Percentiles rank a stretch among this genome's conserved stretches.
Evolutionary conservation across 1,284 basidiomycete species (phyloP).

Genomic region (Cyathus olla): DNA sequence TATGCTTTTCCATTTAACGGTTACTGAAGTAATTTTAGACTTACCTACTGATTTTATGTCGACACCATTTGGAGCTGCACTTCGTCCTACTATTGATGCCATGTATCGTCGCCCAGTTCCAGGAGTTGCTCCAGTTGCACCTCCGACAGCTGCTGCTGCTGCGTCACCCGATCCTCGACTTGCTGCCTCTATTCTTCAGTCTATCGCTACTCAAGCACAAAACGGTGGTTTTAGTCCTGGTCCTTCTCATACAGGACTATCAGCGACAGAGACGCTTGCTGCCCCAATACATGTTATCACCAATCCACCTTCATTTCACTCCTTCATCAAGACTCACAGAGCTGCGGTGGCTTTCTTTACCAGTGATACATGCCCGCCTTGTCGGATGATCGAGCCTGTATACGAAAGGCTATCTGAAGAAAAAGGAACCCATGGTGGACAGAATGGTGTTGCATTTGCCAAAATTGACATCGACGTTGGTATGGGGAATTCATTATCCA

Average conservation of each 20-base stretch:
- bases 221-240: slow-evolving; percentile 10
- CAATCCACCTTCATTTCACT: slow-evolving; percentile 56
- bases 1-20: background rate
- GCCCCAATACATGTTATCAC: slow-evolving; percentile 67
- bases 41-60: slow-evolving; percentile 90
- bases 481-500: slow-evolving; percentile 68
- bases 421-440: slow-evolving; percentile 48
- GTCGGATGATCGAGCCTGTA: slow-evolving; percentile 58
- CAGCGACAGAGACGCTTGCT: slow-evolving; percentile 61
- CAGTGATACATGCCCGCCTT: slow-evolving; percentile 55
- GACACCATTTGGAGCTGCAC: slow-evolving; percentile 89
- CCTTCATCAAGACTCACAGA: slow-evolving; percentile 52
- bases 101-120: slow-evolving; percentile 78
- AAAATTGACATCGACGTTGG: slow-evolving; percentile 86
- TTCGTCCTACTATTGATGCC: slow-evolving; percentile 89
- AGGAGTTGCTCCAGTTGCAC: slow-evolving; percentile 51
- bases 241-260: slow-evolving; percentile 37
- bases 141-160: slow-evolving; percentile 43
- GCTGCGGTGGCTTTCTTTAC: slow-evolving; percentile 63
- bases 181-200: slow-evolving; percentile 70
- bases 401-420: slow-evolving; percentile 58
- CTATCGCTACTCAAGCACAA: slow-evolving; percentile 64
- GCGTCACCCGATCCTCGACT: slow-evolving; percentile 59
- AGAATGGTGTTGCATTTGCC: slow-evolving; percentile 73
- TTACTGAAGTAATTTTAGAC: slow-evolving; percentile 55